Evolutionary conservation across 2,329 filamentous ascomycete genomes (phyloP), one percentile per base, ranked within the genome.

Genomic region (Microsporum canis): DNA sequence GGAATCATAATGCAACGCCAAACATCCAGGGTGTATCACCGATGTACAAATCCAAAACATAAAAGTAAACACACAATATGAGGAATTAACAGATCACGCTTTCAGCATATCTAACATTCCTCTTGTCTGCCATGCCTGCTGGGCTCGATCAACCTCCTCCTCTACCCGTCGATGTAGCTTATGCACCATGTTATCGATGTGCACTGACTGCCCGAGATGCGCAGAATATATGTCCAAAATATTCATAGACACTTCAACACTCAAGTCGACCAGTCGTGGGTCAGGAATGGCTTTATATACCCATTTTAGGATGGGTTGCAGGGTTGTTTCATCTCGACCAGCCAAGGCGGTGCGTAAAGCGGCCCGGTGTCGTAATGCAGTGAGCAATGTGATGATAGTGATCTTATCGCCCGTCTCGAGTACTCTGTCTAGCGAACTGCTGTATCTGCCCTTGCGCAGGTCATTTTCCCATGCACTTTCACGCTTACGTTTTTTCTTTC

Each of bases 201-300:
- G 85, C 5, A 83, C 80, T 39, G 87, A 91, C 57, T 85, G 84
- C 1, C 84, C 88, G 29, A 91, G 80, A 66, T 90, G 88, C 71
- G 89, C 86, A 34, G 88, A 85, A 72, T 97, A 99, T 41, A 97
- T 78, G 69, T 99, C 92, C 23, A 97, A 78, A 39, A 97, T 78
- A 62, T 91, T 81, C 69, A 95, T 82, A 14, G 87, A 86, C 27
- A 94, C 84, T 73, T 97, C 92, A 29, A 91, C 88, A 69, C 89
- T 91, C 38, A 96, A 77, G 63, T 82, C 82, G 56, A 94, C 85
- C 71, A 94, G 88, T 60, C 89, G 84, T 38, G 92, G 89, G 71
- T 96, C 88, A 43, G 85, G 81, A 66, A 99, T 87, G 74, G 92
- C 84, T 66, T 83, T 86, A 72, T 85, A 84, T 7, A 92, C 81